phyloP scores from a whole-genome alignment of 768 basidiomycete genomes.

The Butyriboletus loyo region DNA sequence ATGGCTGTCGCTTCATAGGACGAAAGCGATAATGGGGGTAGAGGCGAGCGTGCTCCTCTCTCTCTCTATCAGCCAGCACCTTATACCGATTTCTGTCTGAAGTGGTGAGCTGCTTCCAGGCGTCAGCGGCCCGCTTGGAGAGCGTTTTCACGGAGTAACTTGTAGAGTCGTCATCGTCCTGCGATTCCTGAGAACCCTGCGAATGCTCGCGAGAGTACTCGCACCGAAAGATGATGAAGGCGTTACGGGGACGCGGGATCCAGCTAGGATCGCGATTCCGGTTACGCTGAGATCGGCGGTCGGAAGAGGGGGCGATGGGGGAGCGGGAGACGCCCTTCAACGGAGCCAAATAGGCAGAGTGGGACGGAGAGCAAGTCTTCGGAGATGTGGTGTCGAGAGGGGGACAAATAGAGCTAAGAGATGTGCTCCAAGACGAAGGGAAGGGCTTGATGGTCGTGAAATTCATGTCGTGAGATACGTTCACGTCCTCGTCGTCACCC shows the following conservation, averaged over 20 bases:
- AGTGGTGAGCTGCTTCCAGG: conserved; percentile 60
- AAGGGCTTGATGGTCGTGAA: conserved; percentile 7
- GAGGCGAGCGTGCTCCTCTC: conserved; percentile 50
- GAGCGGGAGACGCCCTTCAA: neutral
- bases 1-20: conserved; percentile 44
- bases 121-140: conserved; percentile 73
- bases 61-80: conserved; percentile 52
- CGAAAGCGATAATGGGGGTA: conserved; percentile 66
- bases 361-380: neutral
- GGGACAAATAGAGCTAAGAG: conserved; percentile 13
- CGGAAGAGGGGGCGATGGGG: conserved; percentile 35
- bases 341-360: neutral
- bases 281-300: conserved; percentile 38
- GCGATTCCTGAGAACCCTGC: conserved; percentile 34
- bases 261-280: conserved; percentile 50
- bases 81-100: conserved; percentile 51
- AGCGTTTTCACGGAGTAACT: conserved; percentile 48
- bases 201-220: conserved; percentile 52
- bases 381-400: conserved; percentile 7
- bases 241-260: conserved; percentile 66
- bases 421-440: neutral
- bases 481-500: conserved; percentile 29
- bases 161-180: conserved; percentile 23
- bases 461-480: conserved; percentile 17
- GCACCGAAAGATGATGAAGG: conserved; percentile 73